Evolutionary conservation across 2,329 filamentous ascomycete species (phyloP), one percentile per base, ranked within the genome.

Genomic region (Ceratocystis lukuohia): DNA sequence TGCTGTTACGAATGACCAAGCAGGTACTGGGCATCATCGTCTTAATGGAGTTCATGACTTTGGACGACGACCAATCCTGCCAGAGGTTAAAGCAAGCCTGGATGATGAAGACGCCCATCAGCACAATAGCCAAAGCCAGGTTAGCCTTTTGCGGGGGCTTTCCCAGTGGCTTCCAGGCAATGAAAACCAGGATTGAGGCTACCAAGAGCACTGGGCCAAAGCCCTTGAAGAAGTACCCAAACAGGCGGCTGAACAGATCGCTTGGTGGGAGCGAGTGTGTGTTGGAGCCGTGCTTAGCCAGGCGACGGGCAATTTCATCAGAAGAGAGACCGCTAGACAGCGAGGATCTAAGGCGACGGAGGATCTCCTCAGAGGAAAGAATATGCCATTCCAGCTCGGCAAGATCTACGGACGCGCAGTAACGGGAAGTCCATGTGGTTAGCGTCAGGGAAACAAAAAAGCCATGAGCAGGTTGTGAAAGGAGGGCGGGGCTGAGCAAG

Each of bases 31-130:
- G 88, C n/a, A 92, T 79, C 88, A 92, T 89, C 20, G 82, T 86
- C 61, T 86, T 88, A 72, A 92, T 92, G 0, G 87, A 89, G 20
- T 84, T 83, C 89, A 92, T 92, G 66, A 91, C 88, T 4, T 85
- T 79, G 1, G 83, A 87, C 0, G 87, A 88, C 1, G 87, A 89
- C 83, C 88, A 92, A 72, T 92, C 88, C 71, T 87, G 84, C 78
- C 81, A 88, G 71, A 82, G 82, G 71, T 86, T 86, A 76, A 91
- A 91, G 2, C 78, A 82, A 17, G 86, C 88, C 71, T 88, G 84
- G 50, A 87, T 82, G 69, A 85, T 75, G 71, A 87, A 92, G 6
- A 92, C 88, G 5, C 84, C 81, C 1, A 87, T 73, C 5, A 92
- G 76, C 2, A 92, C 88, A 71, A 90, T 88, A 0, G 85, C 88